Percentiles rank a stretch among this genome's conserved stretches.
These are phyloP conservation scores for Wallemia mellicola DNA, from an alignment of 1,284 basidiomycete genomes.

Conservation along the genomic window DNA sequence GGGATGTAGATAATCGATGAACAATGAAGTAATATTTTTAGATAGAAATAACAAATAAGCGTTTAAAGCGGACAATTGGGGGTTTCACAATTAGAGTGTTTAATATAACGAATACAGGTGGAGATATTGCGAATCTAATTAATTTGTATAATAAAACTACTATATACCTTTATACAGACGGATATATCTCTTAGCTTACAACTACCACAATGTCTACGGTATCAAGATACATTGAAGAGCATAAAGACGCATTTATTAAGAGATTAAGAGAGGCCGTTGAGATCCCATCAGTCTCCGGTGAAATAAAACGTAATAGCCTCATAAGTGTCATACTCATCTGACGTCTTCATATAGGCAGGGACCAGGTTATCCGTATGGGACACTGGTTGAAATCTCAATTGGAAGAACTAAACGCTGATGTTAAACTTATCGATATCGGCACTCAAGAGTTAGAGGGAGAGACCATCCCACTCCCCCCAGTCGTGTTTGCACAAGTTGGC, in stretches of 20 bases:
- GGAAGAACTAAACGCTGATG: constrained; percentile 39
- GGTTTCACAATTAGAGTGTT: no score
- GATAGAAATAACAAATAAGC: no score
- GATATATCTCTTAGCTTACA: no score
- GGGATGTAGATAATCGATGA: no score
- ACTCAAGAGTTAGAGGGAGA: constrained; percentile 53
- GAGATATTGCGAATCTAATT: no score
- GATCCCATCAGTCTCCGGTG: constrained; percentile 29
- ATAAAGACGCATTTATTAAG: constrained; percentile 41
- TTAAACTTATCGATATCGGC: constrained; percentile 42
- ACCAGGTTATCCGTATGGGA: constrained; percentile 55
- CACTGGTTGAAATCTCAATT: constrained; percentile 45
- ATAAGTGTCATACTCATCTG: background rate
- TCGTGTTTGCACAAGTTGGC: constrained; percentile 33
- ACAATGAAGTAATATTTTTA: no score
- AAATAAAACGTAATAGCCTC: constrained; percentile 11
- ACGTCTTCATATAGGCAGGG: constrained; percentile 32
- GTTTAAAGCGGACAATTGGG: no score
- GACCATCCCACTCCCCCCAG: constrained; percentile 49
- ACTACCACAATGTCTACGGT: background rate
- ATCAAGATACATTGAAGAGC: constrained; percentile 29
- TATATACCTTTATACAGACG: no score
- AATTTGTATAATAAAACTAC: no score
- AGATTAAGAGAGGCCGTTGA: constrained; percentile 54
- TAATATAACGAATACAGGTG: no score